Evolutionary conservation across 176 grass and related monocot genomes (phyloP), one percentile per base, ranked within the genome.

Genomic region (Microstegium vimineum): DNA sequence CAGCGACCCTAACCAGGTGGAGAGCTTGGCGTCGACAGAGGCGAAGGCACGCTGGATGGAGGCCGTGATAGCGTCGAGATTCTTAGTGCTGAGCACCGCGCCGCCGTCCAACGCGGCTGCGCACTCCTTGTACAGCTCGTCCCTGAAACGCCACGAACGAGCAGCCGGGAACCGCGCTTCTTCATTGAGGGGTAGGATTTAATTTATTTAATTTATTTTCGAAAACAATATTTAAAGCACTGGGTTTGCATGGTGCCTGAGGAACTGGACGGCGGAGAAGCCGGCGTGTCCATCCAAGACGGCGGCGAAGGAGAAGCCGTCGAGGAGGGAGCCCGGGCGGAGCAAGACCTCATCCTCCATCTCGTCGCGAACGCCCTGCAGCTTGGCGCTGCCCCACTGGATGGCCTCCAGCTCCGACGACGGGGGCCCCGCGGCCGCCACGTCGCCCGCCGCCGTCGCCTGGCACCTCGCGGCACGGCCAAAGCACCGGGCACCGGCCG

Each of bases 41-140:
- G 67, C 76, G 79, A 95, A 99, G 66, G 93, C 96, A 20, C 86
- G 86, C 76, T 91, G 83, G 71, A 99, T 93, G 41, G 90, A 71
- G 38, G 86, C 87, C 52, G 78, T 99, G 82, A 93, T 86, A 49
- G 76, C 77, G 38, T 89, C 89, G 45, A 86, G 84, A 22, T 95
- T 93, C 87, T 90, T 99, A 45, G 84, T 89, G 61, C 62, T 90
- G 35, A 99, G 78, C 76, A 99, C 82, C n/a, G 87, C 69, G 71
- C 96, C 96, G 33, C 89, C 87, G 85, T 95, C 89, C 89, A 95
- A 41, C 70, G 90, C 84, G 37, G 71, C 61, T 9, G 74, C 80
- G 37, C 92, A 99, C 87, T 99, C 93, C 87, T 99, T 95, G 80
- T 90, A 95, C 35, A 99, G 46, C 90, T 99, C 91, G 10, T 99